Conservation (phyloP, 2,329 filamentous ascomycete species). For the Talaromyces sp. region DNA sequence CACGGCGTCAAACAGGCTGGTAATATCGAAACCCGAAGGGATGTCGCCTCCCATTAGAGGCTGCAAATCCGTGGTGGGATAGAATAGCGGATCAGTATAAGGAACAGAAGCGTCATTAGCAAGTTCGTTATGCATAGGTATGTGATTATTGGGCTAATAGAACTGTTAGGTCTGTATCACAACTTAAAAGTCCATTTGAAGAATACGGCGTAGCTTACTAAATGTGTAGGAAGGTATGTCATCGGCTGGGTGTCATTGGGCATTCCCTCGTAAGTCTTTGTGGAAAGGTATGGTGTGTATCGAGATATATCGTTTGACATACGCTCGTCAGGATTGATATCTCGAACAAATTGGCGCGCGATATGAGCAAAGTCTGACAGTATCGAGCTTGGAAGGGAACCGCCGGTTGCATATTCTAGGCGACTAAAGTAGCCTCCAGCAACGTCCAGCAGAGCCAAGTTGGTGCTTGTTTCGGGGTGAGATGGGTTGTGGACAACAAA, state of each 20-base stretch:
- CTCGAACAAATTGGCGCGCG: slow-evolving; percentile 36
- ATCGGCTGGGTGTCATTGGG: not conserved
- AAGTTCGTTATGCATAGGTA: not conserved
- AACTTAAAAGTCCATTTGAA: not conserved
- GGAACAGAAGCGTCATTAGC: not conserved
- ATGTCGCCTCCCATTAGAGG: slow-evolving; percentile 10
- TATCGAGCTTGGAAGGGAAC: slow-evolving; percentile 33
- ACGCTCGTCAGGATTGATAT: slow-evolving; percentile 7
- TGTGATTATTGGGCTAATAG: not conserved
- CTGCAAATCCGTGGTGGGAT: slow-evolving; percentile 13
- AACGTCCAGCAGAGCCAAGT: slow-evolving; percentile 39
- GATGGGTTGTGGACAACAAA: slow-evolving; percentile 36
- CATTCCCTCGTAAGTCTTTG: not conserved
- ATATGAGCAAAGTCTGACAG: slow-evolving; percentile 40
- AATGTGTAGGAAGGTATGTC: slow-evolving; percentile 1
- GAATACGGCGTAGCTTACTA: not conserved
- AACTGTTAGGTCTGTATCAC: not conserved
- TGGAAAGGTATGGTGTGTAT: not conserved
- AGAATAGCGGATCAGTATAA: slow-evolving; percentile 12
- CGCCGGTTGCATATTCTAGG: slow-evolving; percentile 35
- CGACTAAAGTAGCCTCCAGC: slow-evolving; percentile 41
- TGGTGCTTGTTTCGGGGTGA: slow-evolving; percentile 30
- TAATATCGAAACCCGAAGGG: slow-evolving; percentile 13
- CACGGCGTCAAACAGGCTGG: slow-evolving; percentile 12
- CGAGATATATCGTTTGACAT: not conserved